Percentiles rank a stretch among this genome's conserved stretches.
These are phyloP conservation scores for Eucalyptus shirleyi DNA, from an alignment of 345 rosid genomes.

Conservation along the genomic window DNA sequence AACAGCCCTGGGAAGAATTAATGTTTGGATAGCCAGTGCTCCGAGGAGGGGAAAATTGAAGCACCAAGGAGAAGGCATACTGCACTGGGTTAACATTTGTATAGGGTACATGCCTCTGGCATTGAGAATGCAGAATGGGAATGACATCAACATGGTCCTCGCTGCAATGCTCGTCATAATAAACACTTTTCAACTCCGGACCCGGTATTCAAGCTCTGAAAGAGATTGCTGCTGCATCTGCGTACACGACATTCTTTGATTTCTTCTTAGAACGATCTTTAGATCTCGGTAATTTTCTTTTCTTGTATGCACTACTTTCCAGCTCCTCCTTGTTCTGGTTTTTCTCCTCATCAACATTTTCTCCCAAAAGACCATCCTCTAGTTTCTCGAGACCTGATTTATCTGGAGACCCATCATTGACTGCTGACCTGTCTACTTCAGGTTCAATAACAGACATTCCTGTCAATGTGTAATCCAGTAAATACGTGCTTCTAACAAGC, in stretches of 20 bases:
- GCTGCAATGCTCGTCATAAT: background rate
- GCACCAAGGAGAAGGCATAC: background rate
- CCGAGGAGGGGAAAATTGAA: background rate
- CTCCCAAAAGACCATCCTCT: background rate
- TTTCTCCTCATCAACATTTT: background rate
- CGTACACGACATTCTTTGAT: slow-evolving; percentile 21
- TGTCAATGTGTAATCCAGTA: slow-evolving; percentile 72
- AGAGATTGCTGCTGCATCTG: slow-evolving; percentile 15
- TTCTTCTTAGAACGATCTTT: slow-evolving; percentile 44
- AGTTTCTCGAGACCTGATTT: background rate
- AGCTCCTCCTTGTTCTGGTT: slow-evolving; percentile 5
- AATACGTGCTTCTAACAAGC: slow-evolving; percentile 73
- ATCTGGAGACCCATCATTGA: background rate
- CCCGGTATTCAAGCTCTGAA: slow-evolving; percentile 6
- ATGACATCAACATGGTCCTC: background rate
- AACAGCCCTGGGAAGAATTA: background rate
- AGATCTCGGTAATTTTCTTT: slow-evolving; percentile 49
- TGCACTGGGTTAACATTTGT: background rate
- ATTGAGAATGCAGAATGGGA: background rate
- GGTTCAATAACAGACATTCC: slow-evolving; percentile 89
- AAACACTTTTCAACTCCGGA: background rate
- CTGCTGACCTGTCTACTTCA: slow-evolving; percentile 2
- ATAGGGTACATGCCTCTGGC: background rate
- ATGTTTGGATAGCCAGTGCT: background rate
- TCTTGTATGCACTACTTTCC: slow-evolving; percentile 26